Percentiles rank a stretch among this genome's conserved stretches.
Conservation (phyloP, 2,329 filamentous ascomycete species). For the Ophiognomonia clavigignenti-juglandacearum region DNA sequence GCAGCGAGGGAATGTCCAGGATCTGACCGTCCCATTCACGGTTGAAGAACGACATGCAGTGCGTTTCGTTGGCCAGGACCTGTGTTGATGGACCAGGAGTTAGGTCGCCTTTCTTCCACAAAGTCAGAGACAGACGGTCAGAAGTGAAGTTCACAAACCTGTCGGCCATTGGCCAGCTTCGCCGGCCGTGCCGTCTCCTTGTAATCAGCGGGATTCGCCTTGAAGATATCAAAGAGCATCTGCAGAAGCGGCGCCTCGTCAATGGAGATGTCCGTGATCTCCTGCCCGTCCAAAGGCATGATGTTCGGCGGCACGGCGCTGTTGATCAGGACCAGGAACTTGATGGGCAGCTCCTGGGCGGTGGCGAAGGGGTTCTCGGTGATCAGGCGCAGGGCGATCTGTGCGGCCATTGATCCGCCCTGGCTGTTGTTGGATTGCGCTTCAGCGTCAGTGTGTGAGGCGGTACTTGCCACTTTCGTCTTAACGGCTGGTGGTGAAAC, state of each 20-base stretch:
- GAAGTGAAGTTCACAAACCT: neutral
- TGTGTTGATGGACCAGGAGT: too few species aligned
- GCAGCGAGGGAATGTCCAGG: conserved; percentile 12
- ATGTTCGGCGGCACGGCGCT: conserved; percentile 12
- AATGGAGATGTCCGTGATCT: conserved; percentile 10
- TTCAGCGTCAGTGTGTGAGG: neutral
- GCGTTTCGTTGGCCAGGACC: conserved; percentile 4
- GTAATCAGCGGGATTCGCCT: conserved; percentile 11
- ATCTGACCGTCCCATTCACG: conserved; percentile 10
- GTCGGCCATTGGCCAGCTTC: conserved; percentile 11
- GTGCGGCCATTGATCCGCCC: conserved; percentile 14
- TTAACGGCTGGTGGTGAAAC: neutral
- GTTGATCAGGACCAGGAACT: conserved; percentile 13
- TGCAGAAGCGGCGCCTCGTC: conserved; percentile 8
- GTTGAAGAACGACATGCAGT: conserved; percentile 15
- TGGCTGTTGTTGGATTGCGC: conserved; percentile 4
- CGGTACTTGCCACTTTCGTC: neutral
- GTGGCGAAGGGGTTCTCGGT: conserved; percentile 13
- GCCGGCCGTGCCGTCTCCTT: conserved; percentile 7
- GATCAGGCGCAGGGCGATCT: conserved; percentile 11
- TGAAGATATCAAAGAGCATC: conserved; percentile 13
- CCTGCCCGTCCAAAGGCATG: conserved; percentile 9
- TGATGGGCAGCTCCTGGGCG: conserved; percentile 13
- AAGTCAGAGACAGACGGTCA: neutral
- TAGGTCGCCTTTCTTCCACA: neutral